Percentiles rank a stretch among this genome's conserved stretches.
Conservation (phyloP, 2,329 filamentous ascomycete genomes). For the Ophiocordyceps robertsii region DNA sequence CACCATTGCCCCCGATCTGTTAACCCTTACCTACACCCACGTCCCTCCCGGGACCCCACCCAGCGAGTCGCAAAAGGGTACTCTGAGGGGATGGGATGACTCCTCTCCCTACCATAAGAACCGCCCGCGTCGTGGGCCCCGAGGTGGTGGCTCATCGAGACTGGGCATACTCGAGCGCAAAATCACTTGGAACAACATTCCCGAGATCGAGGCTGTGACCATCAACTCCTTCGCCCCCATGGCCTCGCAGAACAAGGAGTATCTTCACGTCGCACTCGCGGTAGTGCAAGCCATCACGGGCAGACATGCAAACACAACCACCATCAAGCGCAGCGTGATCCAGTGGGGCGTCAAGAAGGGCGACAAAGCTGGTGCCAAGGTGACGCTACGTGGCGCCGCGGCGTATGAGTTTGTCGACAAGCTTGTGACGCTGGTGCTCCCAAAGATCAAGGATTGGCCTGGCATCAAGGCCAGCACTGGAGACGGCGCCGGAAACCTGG, state of each 20-base stretch:
- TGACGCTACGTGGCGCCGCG: slow-evolving; percentile 61
- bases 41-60: slow-evolving; percentile 58
- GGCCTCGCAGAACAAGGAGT: slow-evolving; percentile 56
- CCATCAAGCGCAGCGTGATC: slow-evolving; percentile 54
- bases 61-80: slow-evolving; percentile 37
- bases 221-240: slow-evolving; percentile 64
- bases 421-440: slow-evolving; percentile 77
- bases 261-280: slow-evolving; percentile 72
- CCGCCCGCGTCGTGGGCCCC: slow-evolving; percentile 68
- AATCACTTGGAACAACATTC: slow-evolving; percentile 73
- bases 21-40: slow-evolving; percentile 82
- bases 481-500: slow-evolving; percentile 78
- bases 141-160: slow-evolving; percentile 53
- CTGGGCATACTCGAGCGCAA: slow-evolving; percentile 60
- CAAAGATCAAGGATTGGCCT: slow-evolving; percentile 91
- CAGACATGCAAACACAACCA: slow-evolving; percentile 56
- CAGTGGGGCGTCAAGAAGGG: slow-evolving; percentile 64
- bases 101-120: slow-evolving; percentile 92
- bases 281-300: slow-evolving; percentile 78
- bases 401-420: slow-evolving; percentile 89
- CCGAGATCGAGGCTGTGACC: slow-evolving; percentile 66
- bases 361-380: slow-evolving; percentile 62
- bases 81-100: slow-evolving; percentile 75
- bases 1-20: slow-evolving; percentile 75
- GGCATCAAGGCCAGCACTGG: slow-evolving; percentile 55